Percentiles rank a stretch among this genome's conserved stretches.
phyloP scores from a whole-genome alignment of 164 flowering plant genomes.

The Nymphaea colorata region DNA sequence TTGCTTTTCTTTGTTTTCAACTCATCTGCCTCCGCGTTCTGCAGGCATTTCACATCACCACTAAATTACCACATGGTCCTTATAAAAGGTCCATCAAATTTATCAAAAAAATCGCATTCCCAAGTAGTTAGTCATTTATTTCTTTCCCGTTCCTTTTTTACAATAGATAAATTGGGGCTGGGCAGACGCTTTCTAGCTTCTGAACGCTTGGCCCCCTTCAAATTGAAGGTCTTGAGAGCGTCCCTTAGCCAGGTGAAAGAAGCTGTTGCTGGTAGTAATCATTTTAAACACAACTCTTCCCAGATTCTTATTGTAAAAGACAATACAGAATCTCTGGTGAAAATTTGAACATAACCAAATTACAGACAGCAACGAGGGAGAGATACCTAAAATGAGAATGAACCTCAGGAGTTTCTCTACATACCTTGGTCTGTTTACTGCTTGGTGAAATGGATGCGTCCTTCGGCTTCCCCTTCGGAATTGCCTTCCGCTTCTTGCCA shows the following conservation, averaged over 20 bases:
- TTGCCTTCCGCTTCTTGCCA: conserved; percentile 21
- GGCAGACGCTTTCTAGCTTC: background rate
- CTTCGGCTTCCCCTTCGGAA: conserved; percentile 16
- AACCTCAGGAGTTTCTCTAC: background rate
- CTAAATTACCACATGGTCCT: background rate
- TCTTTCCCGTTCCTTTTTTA: background rate
- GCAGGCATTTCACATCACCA: conserved; percentile 1
- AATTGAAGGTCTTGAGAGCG: background rate
- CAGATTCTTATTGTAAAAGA: background rate
- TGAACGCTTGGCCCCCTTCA: background rate
- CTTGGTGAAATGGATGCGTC: conserved; percentile 9
- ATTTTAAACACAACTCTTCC: background rate
- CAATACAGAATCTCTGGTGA: background rate
- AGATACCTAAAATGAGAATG: background rate
- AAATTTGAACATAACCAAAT: too few species aligned
- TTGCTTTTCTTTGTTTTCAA: conserved; percentile 44
- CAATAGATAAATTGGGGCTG: background rate
- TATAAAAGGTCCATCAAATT: background rate
- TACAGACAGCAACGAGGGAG: too few species aligned
- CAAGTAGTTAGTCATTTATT: too few species aligned
- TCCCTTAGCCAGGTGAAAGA: too few species aligned
- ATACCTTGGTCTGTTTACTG: conserved; percentile 16
- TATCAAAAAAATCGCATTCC: background rate
- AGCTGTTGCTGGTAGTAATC: too few species aligned
- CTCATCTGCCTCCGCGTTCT: conserved; percentile 33